Evolutionary conservation across 257 asterid genomes (phyloP), one percentile per base, ranked within the genome.

Genomic region (Thymus mandschuricus): DNA sequence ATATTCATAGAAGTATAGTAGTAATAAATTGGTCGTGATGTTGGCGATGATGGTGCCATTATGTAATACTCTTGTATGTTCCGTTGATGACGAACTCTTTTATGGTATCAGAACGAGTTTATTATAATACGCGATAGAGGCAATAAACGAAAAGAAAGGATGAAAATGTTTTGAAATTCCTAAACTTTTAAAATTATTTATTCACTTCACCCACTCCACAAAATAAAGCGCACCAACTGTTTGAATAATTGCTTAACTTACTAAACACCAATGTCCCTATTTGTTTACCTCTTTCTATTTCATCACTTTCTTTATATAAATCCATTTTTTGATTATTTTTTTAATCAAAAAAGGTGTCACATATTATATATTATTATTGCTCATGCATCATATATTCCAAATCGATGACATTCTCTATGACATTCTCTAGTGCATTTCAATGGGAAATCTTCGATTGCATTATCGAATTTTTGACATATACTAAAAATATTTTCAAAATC

Each of bases 171-270:
- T 62, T 1, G 0, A 58, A 59, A 74, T 49, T 69, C 41, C 61
- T 44, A 49, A 35, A 69, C 50, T 21, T 62, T 57, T 44, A 21
- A 21, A 21, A 12, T 44, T 43, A 6, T 28, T n/a, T 13, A 48
- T 5, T 15, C 60, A 21, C 68, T 63, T 72, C 83, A 87, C 84
- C 90, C 81, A 85, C 94, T 85, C 94, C 94, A 76, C 59, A 38
- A 61, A 61, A 76, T 55, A 38, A 61, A 61, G 55, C 81, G 78
- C 81, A 80, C 86, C 29, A 52, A 35, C 7, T 64, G 15, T 48
- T 69, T 66, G 64, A 66, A 62, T 28, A 28, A 64, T 21, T 77
- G 44, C 6, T 49, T 35, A 59, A 48, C 50, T 8, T 49, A 43
- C 43, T 52, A 55, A 11, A 30, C 63, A 56, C 70, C 68, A 68